Conservation (phyloP, 2,329 filamentous ascomycete species). For the Trichophyton simii region DNA sequence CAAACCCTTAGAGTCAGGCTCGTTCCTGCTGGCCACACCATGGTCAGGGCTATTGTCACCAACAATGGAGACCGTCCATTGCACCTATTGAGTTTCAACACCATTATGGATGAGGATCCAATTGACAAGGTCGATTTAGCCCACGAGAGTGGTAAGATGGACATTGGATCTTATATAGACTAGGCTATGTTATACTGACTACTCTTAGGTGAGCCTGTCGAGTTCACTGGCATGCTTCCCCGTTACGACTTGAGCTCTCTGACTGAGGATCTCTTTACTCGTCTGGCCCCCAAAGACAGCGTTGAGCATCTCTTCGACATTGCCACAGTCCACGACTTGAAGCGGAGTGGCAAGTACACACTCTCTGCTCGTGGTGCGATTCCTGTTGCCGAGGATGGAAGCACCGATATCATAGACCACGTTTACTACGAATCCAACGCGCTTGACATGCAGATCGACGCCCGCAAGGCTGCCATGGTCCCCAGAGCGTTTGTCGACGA, state of each 20-base stretch:
- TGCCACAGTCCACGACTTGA: conserved; percentile 30
- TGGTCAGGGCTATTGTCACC: conserved; percentile 26
- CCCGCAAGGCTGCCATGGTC: conserved; percentile 40
- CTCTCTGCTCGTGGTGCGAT: conserved; percentile 46
- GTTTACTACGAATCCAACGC: conserved; percentile 48
- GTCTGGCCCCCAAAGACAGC: conserved; percentile 20
- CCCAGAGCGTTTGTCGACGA: conserved; percentile 32
- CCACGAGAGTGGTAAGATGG: conserved; percentile 20
- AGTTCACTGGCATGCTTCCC: conserved; percentile 24
- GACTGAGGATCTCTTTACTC: conserved; percentile 20
- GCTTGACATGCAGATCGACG: conserved; percentile 46
- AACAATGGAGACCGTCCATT: conserved; percentile 24
- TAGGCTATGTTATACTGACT: background rate
- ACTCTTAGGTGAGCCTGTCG: conserved; percentile 11
- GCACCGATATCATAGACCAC: conserved; percentile 42
- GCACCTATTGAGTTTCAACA: conserved; percentile 26
- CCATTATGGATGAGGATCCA: conserved; percentile 24
- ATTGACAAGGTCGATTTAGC: conserved; percentile 25
- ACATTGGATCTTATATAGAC: background rate
- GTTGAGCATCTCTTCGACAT: conserved; percentile 26
- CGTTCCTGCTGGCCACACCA: conserved; percentile 21
- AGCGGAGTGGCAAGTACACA: conserved; percentile 42
- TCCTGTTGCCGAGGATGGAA: conserved; percentile 41
- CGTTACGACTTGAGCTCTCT: conserved; percentile 20
- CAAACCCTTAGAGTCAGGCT: conserved; percentile 22